A percentile compares a stretch with the other conserved stretches of the same genome.
These are phyloP conservation scores for Fusarium phyllophilum DNA, from an alignment of 2,329 filamentous ascomycete species.

Conservation along the genomic window DNA sequence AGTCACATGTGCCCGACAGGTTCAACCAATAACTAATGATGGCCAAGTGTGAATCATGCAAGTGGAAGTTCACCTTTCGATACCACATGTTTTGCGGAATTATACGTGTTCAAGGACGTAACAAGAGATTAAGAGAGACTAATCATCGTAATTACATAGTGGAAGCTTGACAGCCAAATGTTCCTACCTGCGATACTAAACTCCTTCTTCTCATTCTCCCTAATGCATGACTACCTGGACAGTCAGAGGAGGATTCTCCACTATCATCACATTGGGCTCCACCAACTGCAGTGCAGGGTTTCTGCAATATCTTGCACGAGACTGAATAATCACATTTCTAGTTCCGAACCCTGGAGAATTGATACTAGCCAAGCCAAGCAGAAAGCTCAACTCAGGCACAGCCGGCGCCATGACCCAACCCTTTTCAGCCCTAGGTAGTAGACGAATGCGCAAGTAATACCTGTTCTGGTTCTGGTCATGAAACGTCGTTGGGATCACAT, in stretches of 20 bases:
- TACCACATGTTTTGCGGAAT: too few relatives aligned
- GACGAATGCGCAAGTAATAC: not conserved
- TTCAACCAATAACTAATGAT: too few relatives aligned
- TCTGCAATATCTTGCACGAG: not conserved
- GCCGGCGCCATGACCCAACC: not conserved
- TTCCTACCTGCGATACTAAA: too few relatives aligned
- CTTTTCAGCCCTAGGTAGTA: not conserved
- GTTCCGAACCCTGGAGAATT: not conserved
- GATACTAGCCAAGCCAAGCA: not conserved
- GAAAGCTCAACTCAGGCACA: not conserved
- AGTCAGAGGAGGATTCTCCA: not conserved
- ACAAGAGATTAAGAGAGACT: too few relatives aligned
- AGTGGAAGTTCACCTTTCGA: too few relatives aligned
- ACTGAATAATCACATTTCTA: not conserved
- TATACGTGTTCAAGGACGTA: too few relatives aligned
- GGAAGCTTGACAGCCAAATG: too few relatives aligned
- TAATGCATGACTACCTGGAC: not conserved
- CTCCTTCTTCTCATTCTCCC: too few relatives aligned
- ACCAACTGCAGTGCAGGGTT: not conserved
- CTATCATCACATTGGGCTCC: not conserved
- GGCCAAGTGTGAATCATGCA: too few relatives aligned
- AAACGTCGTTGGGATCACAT: not conserved
- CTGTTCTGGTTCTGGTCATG: not conserved
- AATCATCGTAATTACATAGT: too few relatives aligned
- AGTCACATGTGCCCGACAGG: too few relatives aligned